These are phyloP conservation scores for Camillea tinctor DNA, from an alignment of 2,329 filamentous ascomycete genomes.

Conservation along the genomic window DNA sequence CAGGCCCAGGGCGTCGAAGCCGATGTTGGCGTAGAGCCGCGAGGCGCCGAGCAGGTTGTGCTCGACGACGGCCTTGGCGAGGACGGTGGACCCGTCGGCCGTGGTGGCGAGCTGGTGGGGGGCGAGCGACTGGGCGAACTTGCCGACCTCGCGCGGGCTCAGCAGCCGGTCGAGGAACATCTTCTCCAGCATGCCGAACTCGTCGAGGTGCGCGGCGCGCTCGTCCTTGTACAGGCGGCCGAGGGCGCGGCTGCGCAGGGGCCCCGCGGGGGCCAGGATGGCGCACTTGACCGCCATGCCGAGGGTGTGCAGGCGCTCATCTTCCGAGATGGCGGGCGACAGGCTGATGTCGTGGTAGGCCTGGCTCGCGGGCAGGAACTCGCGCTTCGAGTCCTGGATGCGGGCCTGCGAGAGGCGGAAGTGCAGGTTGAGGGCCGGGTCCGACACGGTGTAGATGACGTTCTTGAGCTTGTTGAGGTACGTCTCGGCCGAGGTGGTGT, in stretches of 20 bases:
- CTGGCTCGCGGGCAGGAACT: slow-evolving; percentile 83
- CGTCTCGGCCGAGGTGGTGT: slow-evolving; percentile 78
- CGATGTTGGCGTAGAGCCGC: slow-evolving; percentile 74
- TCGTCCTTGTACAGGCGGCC: slow-evolving; percentile 93
- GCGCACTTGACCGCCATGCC: slow-evolving; percentile 88
- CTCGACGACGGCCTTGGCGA: slow-evolving; percentile 91
- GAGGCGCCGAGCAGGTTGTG: slow-evolving; percentile 91
- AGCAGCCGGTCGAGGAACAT: slow-evolving; percentile 93
- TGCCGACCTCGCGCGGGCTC: slow-evolving; percentile 75
- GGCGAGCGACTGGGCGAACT: slow-evolving; percentile 76
- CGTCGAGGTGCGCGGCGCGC: slow-evolving; percentile 68
- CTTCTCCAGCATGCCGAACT: slow-evolving; percentile 91
- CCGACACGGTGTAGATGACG: slow-evolving; percentile 74
- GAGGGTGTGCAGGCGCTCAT: slow-evolving; percentile 81
- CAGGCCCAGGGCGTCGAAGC: slow-evolving; percentile 70
- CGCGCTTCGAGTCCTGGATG: slow-evolving; percentile 85
- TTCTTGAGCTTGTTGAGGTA: slow-evolving; percentile 96
- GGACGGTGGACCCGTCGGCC: slow-evolving; percentile 85
- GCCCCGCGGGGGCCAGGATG: slow-evolving; percentile 87
- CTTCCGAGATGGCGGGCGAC: slow-evolving; percentile 74
- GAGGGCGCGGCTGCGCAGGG: slow-evolving; percentile 74
- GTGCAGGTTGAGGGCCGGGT: slow-evolving; percentile 73
- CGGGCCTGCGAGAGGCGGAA: slow-evolving; percentile 91
- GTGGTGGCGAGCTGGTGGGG: slow-evolving; percentile 90
- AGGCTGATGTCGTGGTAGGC: slow-evolving; percentile 88